Percentiles rank a stretch among this genome's conserved stretches.
Conservation (phyloP, 495 filamentous ascomycete genomes). For the Apiosordaria backusii region DNA sequence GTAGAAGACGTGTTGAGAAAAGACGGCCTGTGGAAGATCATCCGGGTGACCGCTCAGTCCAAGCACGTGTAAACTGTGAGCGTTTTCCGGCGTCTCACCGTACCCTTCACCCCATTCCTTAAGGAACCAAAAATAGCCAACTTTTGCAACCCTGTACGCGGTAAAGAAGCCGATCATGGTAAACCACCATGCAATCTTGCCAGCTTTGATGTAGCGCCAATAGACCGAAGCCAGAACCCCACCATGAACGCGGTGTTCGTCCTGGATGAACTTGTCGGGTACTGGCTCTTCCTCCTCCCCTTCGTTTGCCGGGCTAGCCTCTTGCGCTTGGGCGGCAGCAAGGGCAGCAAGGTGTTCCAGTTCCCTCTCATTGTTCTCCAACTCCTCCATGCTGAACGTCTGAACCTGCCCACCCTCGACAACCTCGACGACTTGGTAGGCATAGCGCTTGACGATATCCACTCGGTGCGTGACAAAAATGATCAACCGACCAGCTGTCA, state of each 20-base stretch:
- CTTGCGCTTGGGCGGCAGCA: conserved; percentile 1
- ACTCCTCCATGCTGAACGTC: conserved; percentile 41
- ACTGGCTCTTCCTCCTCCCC: conserved; percentile 40
- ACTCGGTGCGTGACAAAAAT: conserved; percentile 79
- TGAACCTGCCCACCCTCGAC: conserved; percentile 49
- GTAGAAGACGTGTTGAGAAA: conserved; percentile 5
- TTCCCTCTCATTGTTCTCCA: conserved; percentile 27
- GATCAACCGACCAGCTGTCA: conserved; percentile 59
- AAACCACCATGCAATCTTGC: conserved; percentile 67
- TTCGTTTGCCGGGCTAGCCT: conserved; percentile 11
- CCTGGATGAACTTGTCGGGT: conserved; percentile 76
- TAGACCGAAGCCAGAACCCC: conserved; percentile 72
- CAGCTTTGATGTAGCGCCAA: conserved; percentile 78
- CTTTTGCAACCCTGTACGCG: conserved; percentile 55
- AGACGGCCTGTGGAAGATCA: neutral
- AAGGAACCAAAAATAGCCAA: conserved; percentile 73
- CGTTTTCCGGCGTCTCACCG: conserved; percentile 21
- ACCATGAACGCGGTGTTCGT: conserved; percentile 71
- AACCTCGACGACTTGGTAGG: conserved; percentile 67
- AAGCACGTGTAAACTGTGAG: neutral
- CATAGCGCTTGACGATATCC: conserved; percentile 60
- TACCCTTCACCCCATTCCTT: conserved; percentile 84
- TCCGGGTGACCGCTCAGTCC: neutral
- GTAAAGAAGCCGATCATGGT: conserved; percentile 55
- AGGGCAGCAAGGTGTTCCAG: conserved; percentile 21